Conservation (phyloP, 441 rosid species). For the Populus trichocarpa region DNA sequence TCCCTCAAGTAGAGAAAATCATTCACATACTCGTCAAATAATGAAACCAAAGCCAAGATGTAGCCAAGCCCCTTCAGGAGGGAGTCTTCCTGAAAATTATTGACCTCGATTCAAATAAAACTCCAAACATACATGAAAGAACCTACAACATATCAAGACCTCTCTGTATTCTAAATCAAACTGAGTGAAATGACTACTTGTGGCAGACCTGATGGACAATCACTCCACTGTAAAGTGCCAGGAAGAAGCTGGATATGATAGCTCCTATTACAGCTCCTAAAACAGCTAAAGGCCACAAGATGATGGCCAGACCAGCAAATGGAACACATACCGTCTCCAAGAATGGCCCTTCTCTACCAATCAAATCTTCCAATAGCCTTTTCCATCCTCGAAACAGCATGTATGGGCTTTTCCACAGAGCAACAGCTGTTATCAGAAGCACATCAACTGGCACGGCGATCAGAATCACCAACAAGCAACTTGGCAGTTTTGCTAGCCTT, state of each 20-base stretch:
- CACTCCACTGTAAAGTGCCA: constrained; percentile 70
- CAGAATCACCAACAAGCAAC: constrained; percentile 57
- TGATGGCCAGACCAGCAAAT: constrained; percentile 80
- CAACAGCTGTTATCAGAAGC: constrained; percentile 52
- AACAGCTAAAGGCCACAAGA: constrained; percentile 86
- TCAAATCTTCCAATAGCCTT: constrained; percentile 79
- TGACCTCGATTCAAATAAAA: constrained; percentile 20
- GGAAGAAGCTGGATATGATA: constrained; percentile 55
- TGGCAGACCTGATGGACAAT: constrained; percentile 71
- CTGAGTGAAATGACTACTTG: neutral
- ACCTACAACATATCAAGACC: neutral
- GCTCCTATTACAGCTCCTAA: constrained; percentile 60
- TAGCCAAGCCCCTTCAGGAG: constrained; percentile 63
- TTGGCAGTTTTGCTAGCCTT: constrained; percentile 62
- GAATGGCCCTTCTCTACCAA: constrained; percentile 90
- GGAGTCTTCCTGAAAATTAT: constrained; percentile 67
- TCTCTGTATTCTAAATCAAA: neutral
- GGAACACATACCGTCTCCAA: constrained; percentile 87
- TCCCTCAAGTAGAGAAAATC: constrained; percentile 77
- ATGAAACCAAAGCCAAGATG: constrained; percentile 56
- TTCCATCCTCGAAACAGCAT: constrained; percentile 89
- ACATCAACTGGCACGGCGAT: constrained; percentile 63
- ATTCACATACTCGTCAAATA: constrained; percentile 78
- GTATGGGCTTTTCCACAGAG: constrained; percentile 81
- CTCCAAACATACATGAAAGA: constrained; percentile 4